phyloP scores from a whole-genome alignment of 257 asterid genomes.

The Solanum rostratum region DNA sequence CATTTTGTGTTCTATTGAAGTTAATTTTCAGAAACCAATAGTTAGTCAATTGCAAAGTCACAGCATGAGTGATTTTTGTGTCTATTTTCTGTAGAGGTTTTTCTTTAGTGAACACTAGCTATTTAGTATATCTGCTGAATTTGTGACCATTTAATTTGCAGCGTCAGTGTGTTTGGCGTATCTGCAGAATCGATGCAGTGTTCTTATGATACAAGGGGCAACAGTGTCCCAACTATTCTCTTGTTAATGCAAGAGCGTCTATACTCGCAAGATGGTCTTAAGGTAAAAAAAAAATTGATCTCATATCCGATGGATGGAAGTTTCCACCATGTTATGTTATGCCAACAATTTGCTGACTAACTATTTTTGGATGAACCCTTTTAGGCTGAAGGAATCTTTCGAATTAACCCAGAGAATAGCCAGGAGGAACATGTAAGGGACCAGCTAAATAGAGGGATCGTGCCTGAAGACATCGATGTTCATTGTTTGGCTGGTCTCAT shows the following conservation, averaged over 20 bases:
- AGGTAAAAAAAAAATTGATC: slow-evolving; percentile 30
- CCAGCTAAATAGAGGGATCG: slow-evolving; percentile 81
- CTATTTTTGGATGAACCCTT: background rate
- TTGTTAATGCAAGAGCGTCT: slow-evolving; percentile 76
- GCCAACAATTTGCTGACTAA: background rate
- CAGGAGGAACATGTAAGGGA: slow-evolving; percentile 82
- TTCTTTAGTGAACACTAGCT: background rate
- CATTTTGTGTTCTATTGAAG: background rate
- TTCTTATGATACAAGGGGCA: slow-evolving; percentile 76
- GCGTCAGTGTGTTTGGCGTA: slow-evolving; percentile 91
- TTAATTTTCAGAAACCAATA: background rate
- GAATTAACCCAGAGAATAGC: slow-evolving; percentile 93
- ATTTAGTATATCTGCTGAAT: background rate
- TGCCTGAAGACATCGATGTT: slow-evolving; percentile 81
- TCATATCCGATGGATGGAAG: background rate
- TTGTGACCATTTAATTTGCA: slow-evolving; percentile 17
- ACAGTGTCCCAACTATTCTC: slow-evolving; percentile 94
- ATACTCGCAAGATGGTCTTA: slow-evolving; percentile 68
- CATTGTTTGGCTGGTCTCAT: slow-evolving; percentile 91
- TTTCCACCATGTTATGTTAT: background rate
- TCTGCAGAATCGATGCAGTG: slow-evolving; percentile 98
- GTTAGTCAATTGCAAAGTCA: background rate
- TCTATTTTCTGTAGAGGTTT: background rate
- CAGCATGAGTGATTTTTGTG: background rate
- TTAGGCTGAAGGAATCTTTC: slow-evolving; percentile 92